Evolutionary conservation across 1,284 basidiomycete genomes (phyloP), one percentile per base, ranked within the genome.

Genomic region (Phenoliferia sp.): DNA sequence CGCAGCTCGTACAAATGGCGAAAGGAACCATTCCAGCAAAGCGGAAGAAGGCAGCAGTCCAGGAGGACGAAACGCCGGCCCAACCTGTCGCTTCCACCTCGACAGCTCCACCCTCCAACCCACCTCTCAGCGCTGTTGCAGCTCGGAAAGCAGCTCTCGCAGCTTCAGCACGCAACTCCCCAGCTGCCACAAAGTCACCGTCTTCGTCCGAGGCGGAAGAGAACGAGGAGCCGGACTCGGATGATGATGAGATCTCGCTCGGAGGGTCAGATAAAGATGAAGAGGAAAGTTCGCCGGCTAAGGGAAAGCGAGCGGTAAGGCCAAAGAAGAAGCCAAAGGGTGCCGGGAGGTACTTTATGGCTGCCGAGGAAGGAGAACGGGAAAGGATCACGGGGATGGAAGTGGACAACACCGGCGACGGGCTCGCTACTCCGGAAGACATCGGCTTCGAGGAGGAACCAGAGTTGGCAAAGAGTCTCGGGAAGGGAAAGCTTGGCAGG

Each of bases 121-220:
- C 65, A 0, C 62, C 58, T 1, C 58, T 64, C 29, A 63, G 58
- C 52, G 69, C 69, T 10, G 66, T 68, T 32, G 68, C 68, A n/a
- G 68, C 68, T 0, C 36, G 70, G 22, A 61, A 66, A n/a, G 70
- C 70, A 34, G 70, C 70, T 4, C 29, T 50, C 2, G 64, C 66
- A 9, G 64, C 59, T 2, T 34, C 15, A 22, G 63, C 44, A 28
- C 32, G 10, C 29, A 54, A 28, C 35, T 28, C 39, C 15, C 59
- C 59, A 32, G 12, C 44, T 50, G 19, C 29, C 1, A 16, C 19
- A n/a, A 19, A 9, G 22, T 32, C 44, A 32, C 26, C 59, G 12
- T 54, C 5, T 48, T n/a, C n/a, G n/a, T n/a, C 35, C 15, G 59
- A 60, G 34, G 61, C n/a, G 7, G 31, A 32, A 22, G 50, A 55